Base-by-base conservation (phyloP, 176 grass and related monocot genomes). In the Raddia guianensis region DNA sequence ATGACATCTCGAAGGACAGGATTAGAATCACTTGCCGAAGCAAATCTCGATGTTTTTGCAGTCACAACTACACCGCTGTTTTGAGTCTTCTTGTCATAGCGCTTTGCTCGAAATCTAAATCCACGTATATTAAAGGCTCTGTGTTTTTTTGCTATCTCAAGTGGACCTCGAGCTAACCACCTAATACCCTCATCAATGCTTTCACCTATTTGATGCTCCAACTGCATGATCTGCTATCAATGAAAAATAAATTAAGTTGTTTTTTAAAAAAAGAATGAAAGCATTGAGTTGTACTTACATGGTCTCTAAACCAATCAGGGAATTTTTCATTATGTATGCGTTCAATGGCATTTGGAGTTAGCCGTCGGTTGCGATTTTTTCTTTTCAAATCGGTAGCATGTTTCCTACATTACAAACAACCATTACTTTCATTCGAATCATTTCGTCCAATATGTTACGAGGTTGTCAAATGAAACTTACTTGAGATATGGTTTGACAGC, bases 281-380 rank as follows among this genome's bases (percentile, higher is more conserved):
- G 5, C 40, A 45, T 5, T 3, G 8, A 68, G 27, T 27, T 27
- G 27, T 27, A 68, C 65, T 68, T 68, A 75, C 73, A 60, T 75
- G 55, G 60, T 75, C 73, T 75, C 55, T 60, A 47, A 75, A 75
- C 55, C 73, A 75, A 46, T 60, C 56, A 27, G 55, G 40, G 27
- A 45, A 75, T 3, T 75, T 16, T 44, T 59, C 43, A 46, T 46
- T 20, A 42, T 27, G 54, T 40, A 75, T 60, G 6, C 3, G 37
- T n/a, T 60, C 55, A 75, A 75, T 8, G 6, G 10, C 46, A 45
- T 58, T 60, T 44, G 43, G 73, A 60, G 54, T 3, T 27, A 61
- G 37, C 1, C 55, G 73, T 1, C 18, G n/a, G 9, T 60, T 47
- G 3, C 18, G 54, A 14, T 60, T 75, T 60, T 19, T 75, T 40